Evolutionary conservation across 768 basidiomycete species (phyloP).

Genomic region (Russula virescens): DNA sequence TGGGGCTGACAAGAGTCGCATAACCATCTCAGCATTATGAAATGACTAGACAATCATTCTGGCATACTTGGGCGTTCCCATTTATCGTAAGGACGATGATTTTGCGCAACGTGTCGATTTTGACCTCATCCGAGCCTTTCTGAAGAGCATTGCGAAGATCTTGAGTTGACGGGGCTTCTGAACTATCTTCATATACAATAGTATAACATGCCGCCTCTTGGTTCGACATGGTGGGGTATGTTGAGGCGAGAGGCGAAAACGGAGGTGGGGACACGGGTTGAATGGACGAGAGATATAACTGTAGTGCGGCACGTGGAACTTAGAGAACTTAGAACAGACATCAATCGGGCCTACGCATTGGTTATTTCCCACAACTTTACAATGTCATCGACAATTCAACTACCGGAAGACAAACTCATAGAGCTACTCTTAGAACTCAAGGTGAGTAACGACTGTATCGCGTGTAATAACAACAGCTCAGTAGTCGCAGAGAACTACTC

Average conservation of each 20-base stretch:
- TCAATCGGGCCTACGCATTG: too few species aligned
- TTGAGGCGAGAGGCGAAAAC: not conserved
- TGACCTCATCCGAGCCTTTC: conserved; percentile 95
- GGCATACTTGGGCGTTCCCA: conserved; percentile 81
- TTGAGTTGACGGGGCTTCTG: conserved; percentile 71
- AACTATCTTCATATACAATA: conserved; percentile 64
- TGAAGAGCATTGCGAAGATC: conserved; percentile 81
- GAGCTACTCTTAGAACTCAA: conserved; percentile 75
- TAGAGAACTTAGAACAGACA: too few species aligned
- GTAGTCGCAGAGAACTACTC: conserved; percentile 59
- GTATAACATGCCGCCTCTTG: conserved; percentile 72
- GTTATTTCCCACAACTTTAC: too few species aligned
- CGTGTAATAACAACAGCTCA: not conserved
- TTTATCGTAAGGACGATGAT: conserved; percentile 93
- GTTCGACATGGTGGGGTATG: conserved; percentile 30
- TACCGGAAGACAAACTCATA: conserved; percentile 60
- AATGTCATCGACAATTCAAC: conserved; percentile 48
- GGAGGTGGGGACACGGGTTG: not conserved
- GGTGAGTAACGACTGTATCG: conserved; percentile 29
- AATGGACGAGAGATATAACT: not conserved
- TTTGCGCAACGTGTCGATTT: conserved; percentile 90
- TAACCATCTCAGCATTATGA: not conserved
- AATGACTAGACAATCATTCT: not conserved
- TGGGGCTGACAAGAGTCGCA: conserved; percentile 50
- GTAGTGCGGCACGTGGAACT: conserved; percentile 4